Percentiles rank a stretch among this genome's conserved stretches.
Conservation (phyloP, 78 protist genomes). For the Protostelium mycophagum region DNA sequence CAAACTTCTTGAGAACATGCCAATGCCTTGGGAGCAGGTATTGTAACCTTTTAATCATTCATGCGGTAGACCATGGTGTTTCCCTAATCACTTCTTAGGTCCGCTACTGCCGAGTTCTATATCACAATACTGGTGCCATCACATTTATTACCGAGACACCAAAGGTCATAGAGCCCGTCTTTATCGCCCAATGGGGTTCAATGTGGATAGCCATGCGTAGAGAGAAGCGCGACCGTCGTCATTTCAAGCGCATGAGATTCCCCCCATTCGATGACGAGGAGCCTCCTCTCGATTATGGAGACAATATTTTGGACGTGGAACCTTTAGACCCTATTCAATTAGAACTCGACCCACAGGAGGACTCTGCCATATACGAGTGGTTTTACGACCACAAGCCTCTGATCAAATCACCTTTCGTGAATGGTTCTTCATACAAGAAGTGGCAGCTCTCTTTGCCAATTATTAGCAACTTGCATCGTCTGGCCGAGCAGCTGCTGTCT, state of each 20-base stretch:
- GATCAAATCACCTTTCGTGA: slow-evolving; percentile 63
- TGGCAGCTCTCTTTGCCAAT: slow-evolving; percentile 92
- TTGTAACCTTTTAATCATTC: too few species aligned
- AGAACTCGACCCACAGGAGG: slow-evolving; percentile 96
- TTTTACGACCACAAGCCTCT: slow-evolving; percentile 96
- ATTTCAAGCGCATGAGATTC: slow-evolving; percentile 97
- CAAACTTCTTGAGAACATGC: slow-evolving; percentile 99
- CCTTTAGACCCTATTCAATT: slow-evolving; percentile 93
- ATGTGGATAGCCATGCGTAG: slow-evolving; percentile 99
- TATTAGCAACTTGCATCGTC: slow-evolving; percentile 87
- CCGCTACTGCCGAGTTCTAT: slow-evolving; percentile 83
- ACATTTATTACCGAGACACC: slow-evolving; percentile 99
- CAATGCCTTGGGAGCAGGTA: slow-evolving; percentile 98
- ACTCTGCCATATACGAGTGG: slow-evolving; percentile 92
- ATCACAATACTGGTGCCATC: slow-evolving; percentile 98
- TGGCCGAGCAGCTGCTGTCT: slow-evolving; percentile 88
- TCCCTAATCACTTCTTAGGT: background rate
- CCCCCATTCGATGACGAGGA: slow-evolving; percentile 98
- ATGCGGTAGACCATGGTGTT: background rate
- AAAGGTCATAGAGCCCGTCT: slow-evolving; percentile 97
- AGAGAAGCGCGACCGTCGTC: slow-evolving; percentile 97
- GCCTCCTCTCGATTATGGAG: slow-evolving; percentile 99
- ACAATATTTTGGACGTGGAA: slow-evolving; percentile 93
- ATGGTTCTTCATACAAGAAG: slow-evolving; percentile 83
- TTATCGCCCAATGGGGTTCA: slow-evolving; percentile 98